A percentile compares a stretch with the other conserved stretches of the same genome.
Evolutionary conservation across 164 flowering plant genomes (phyloP).

Genomic region (Tetrastigma voinierianum): DNA sequence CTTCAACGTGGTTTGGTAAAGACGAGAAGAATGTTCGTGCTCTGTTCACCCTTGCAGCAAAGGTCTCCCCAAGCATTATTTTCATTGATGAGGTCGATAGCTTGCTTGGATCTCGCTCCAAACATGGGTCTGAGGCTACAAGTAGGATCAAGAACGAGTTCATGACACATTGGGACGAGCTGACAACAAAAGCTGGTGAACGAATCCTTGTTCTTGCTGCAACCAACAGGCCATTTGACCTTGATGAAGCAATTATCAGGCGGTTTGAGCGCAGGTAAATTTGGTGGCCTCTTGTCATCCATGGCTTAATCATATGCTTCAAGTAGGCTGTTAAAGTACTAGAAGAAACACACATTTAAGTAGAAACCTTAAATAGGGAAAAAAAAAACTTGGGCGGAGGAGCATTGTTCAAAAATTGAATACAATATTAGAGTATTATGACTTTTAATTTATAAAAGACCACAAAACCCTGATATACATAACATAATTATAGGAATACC

Average conservation of each 20-base stretch:
- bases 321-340: no score
- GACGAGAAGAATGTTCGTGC: constrained; percentile 58
- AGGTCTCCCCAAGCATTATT: constrained; percentile 55
- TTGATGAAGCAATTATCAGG: constrained; percentile 80
- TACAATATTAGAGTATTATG: no score
- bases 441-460: no score
- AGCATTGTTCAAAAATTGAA: no score
- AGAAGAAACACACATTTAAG: no score
- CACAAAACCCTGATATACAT: no score
- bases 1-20: constrained; percentile 66
- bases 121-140: constrained; percentile 54
- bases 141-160: constrained; percentile 60
- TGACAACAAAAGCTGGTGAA: constrained; percentile 60
- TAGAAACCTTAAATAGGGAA: no score
- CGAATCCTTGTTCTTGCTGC: constrained; percentile 85
- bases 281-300: no score
- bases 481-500: no score
- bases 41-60: constrained; percentile 48
- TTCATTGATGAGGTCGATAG: constrained; percentile 82
- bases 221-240: constrained; percentile 81
- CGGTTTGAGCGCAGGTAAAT: constrained; percentile 78
- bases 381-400: no score
- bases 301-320: no score
- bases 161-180: constrained; percentile 85
- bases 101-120: constrained; percentile 60